phyloP scores from a whole-genome alignment of 495 filamentous ascomycete genomes.

The Cetradonia linearis region DNA sequence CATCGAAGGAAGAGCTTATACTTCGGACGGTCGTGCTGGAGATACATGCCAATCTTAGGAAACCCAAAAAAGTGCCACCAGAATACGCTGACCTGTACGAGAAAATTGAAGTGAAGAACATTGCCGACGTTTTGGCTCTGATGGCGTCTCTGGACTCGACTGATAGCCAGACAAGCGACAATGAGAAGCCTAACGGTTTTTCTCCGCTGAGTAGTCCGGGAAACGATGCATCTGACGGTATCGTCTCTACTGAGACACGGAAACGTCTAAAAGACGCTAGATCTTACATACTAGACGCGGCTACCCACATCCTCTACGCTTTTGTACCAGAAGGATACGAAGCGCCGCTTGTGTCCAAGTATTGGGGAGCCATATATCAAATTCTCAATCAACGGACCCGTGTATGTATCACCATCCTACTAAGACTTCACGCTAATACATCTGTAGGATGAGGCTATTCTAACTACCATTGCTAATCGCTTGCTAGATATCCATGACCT shows the following conservation, averaged over 20 bases:
- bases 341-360: slow-evolving; percentile 8
- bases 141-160: background rate
- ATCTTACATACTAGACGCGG: background rate
- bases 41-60: slow-evolving; percentile 1
- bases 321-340: slow-evolving; percentile 8
- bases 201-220: background rate
- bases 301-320: background rate
- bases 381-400: background rate
- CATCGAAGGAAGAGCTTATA: slow-evolving; percentile 12
- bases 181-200: background rate
- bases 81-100: slow-evolving; percentile 9
- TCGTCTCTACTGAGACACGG: background rate
- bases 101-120: background rate
- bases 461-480: background rate
- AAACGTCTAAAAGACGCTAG: background rate
- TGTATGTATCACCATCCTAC: background rate
- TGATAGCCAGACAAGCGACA: background rate
- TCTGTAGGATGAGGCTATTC: background rate
- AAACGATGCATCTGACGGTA: background rate
- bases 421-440: background rate
- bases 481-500: background rate
- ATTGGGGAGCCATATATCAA: slow-evolving; percentile 13
- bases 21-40: slow-evolving; percentile 9
- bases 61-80: slow-evolving; percentile 2
- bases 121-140: background rate